Conservation (phyloP, 164 flowering plant genomes). For the Protea cynaroides region DNA sequence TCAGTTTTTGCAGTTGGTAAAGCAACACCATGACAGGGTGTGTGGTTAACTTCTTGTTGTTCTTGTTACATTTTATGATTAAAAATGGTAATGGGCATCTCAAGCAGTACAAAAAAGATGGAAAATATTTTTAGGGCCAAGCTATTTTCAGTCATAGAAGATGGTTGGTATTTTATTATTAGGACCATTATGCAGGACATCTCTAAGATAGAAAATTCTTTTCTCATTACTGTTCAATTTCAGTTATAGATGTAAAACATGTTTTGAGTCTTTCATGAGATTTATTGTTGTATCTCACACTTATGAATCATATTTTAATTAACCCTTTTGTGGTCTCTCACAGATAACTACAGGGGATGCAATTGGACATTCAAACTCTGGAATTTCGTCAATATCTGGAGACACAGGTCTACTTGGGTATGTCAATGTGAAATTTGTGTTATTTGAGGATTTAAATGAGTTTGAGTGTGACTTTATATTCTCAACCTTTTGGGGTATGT, state of each 20-base stretch:
- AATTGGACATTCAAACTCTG: conserved; percentile 33
- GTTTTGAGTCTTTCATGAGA: too few relatives aligned
- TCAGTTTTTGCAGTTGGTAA: conserved; percentile 84
- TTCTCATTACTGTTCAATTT: too few relatives aligned
- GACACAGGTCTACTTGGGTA: conserved; percentile 93
- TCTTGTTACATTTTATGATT: conserved; percentile 2
- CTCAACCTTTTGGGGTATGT: too few relatives aligned
- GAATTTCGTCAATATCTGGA: conserved; percentile 61
- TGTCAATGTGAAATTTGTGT: conserved; percentile 14
- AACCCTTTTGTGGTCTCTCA: not conserved
- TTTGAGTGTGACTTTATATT: too few relatives aligned
- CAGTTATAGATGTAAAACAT: too few relatives aligned
- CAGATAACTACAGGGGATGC: conserved; percentile 58
- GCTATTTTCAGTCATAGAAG: not conserved
- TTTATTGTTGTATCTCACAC: not conserved
- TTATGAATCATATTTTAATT: not conserved
- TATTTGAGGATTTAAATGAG: too few relatives aligned
- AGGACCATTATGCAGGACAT: too few relatives aligned
- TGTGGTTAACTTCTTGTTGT: conserved; percentile 8
- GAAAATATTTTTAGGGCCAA: too few relatives aligned
- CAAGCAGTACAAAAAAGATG: not conserved
- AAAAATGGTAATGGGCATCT: not conserved
- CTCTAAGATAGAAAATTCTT: too few relatives aligned
- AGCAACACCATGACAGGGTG: conserved; percentile 79
- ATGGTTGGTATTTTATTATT: too few relatives aligned